Evolutionary conservation across 257 asterid species (phyloP), one percentile per base, ranked within the genome.

Genomic region (Echites panduratus): DNA sequence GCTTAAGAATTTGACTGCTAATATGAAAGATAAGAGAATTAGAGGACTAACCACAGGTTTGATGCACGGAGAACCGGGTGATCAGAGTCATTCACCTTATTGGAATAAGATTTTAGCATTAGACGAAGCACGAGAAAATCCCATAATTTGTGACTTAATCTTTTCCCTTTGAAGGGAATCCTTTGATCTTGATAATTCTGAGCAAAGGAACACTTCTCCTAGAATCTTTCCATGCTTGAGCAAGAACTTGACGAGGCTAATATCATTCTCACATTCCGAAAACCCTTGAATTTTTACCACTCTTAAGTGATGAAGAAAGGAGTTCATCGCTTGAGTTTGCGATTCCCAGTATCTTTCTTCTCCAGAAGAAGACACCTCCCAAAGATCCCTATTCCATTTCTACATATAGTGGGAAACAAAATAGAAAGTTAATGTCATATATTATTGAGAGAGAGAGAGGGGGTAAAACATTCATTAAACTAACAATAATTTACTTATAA

Each of bases 301-400:
- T 73, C 82, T 83, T 16, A 93, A 72, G 72, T 90, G 87, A 53
- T 75, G 79, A 32, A 90, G 90, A 72, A 90, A 90, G 4, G 95
- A 80, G 43, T 76, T 76, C 80, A 89, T 56, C 2, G 80, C 79
- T 45, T 84, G 83, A 12, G 84, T 84, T 70, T 89, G 93, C 14
- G 96, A 87, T 54, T 89, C 97, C 98, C 97, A 93, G 66, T 78
- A 89, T 63, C 78, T 79, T 76, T 92, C 97, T 75, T 86, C 96
- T 14, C 89, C 89, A 0, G 89, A 78, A 81, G 84, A 85, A 16
- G 89, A 76, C 13, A 76, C 64, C 71, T 86, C 87, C 97, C 87
- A 84, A 0, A 82, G 76, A 13, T 87, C 90, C 85, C 81, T 85
- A 81, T 87, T 83, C 95, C 90, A 84, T 82, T 80, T 82, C 95